A percentile compares a stretch with the other conserved stretches of the same genome.
Evolutionary conservation across 1,284 basidiomycete species (phyloP).

Genomic region (Malassezia sympodialis): DNA sequence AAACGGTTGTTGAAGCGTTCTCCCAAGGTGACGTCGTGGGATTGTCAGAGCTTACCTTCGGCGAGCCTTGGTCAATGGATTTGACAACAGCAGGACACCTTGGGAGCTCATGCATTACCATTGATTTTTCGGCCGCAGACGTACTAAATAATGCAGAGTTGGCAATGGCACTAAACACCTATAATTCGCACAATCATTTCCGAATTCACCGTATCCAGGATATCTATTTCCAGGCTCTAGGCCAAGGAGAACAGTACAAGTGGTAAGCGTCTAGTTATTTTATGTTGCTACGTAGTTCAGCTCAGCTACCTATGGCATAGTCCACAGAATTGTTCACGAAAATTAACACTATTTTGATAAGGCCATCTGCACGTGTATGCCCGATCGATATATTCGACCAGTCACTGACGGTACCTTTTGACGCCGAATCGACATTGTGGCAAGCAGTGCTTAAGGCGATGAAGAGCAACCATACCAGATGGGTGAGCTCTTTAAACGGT

Average conservation of each 20-base stretch:
- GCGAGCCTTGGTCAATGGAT: slow-evolving; percentile 1
- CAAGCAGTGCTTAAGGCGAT: background rate
- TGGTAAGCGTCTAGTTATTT: background rate
- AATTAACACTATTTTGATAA: background rate
- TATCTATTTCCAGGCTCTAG: background rate
- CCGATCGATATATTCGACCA: background rate
- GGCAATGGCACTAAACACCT: slow-evolving; percentile 8
- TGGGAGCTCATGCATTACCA: background rate
- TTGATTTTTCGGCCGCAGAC: slow-evolving; percentile 5
- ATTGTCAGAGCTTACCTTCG: background rate
- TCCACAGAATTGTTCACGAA: background rate
- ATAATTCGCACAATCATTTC: slow-evolving; percentile 3
- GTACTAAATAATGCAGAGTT: background rate
- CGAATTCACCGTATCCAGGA: slow-evolving; percentile 7
- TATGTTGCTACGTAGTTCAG: no score
- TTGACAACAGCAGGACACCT: slow-evolving; percentile 4
- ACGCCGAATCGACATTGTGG: background rate
- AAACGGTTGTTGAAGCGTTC: background rate
- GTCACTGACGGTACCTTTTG: background rate
- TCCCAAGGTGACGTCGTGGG: slow-evolving; percentile 6
- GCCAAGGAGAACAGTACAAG: slow-evolving; percentile 2
- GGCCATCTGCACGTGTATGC: background rate
- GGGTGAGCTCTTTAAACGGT: background rate
- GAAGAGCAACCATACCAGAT: background rate
- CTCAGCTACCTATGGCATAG: no score